Base-by-base conservation (phyloP, 352 stramenopile species). In the Globisporangium recalcitrans region DNA sequence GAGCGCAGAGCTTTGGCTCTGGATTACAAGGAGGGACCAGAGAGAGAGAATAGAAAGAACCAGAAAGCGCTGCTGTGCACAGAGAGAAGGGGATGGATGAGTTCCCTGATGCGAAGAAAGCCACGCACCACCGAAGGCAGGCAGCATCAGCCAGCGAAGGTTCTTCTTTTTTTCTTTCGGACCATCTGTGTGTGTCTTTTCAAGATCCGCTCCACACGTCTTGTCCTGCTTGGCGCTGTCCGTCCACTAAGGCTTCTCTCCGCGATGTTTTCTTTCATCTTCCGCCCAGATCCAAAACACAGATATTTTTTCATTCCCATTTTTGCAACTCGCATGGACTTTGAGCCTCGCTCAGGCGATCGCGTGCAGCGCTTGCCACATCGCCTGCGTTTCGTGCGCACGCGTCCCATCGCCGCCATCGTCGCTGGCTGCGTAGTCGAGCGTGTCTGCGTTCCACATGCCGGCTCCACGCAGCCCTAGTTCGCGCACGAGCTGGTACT, bases 371-470 rank as follows among this genome's bases (percentile, higher is more conserved):
- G 76, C 67, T 3, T 72, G 58, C 81, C 81, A 90, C 78, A 90
- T 90, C 36, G 60, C 57, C 55, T 64, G 62, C 21, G 77, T 72
- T 62, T 82, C 81, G 38, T 78, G 19, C 54, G 47, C 4, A 44
- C 32, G 29, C 16, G 24, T 21, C 21, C 16, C 34, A n/a, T 27
- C 16, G 22, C 58, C 36, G 38, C 51, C 40, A 48, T 21, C 19
- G 42, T 9, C 19, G 14, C 19, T n/a, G 27, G 51, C 42, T 3
- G 51, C 56, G 65, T 91, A 91, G 67, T 88, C 77, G n/a, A 92
- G 67, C 31, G 80, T 74, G 62, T 93, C 83, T 36, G 78, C 80
- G 61, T 94, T 86, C 85, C 85, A 94, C 85, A 94, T 92, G 62
- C 82, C 85, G 9, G 82, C 74, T 16, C 85, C 85, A 8, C 78